Evolutionary conservation across 805 yeast genomes (phyloP).

Genomic region (Wickerhamiella slavikovae): DNA sequence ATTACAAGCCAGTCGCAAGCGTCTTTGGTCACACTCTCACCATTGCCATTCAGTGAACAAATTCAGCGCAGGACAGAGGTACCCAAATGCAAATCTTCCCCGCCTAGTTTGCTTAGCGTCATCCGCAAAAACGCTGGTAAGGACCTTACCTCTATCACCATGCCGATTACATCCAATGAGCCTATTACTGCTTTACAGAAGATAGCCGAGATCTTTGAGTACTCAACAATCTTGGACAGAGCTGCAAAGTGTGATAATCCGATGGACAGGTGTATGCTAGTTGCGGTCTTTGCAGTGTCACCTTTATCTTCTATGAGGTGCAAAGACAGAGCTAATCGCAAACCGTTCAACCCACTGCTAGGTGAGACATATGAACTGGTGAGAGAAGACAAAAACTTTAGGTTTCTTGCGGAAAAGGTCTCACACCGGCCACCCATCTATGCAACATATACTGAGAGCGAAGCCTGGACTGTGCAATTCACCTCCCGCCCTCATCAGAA

Average conservation of each 20-base stretch:
- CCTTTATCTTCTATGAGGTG: constrained; percentile 48
- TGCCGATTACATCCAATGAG: constrained; percentile 91
- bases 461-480: constrained; percentile 33
- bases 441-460: constrained; percentile 59
- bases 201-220: constrained; percentile 64
- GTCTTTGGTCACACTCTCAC: too few relatives aligned
- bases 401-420: constrained; percentile 71
- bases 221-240: constrained; percentile 47
- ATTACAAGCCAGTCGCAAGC: too few relatives aligned
- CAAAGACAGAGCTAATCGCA: constrained; percentile 57
- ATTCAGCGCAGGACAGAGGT: constrained; percentile 39
- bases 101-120: constrained; percentile 66
- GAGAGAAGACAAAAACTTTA: constrained; percentile 57
- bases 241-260: constrained; percentile 25
- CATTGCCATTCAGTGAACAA: not conserved
- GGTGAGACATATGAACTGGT: constrained; percentile 89
- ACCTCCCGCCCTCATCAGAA: constrained; percentile 42
- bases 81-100: constrained; percentile 33
- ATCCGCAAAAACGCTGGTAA: constrained; percentile 83
- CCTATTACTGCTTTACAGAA: constrained; percentile 70
- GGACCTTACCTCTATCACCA: constrained; percentile 56
- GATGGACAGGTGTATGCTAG: constrained; percentile 35
- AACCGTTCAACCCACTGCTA: constrained; percentile 84
- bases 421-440: constrained; percentile 71
- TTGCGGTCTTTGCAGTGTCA: constrained; percentile 71